Base-by-base conservation (phyloP, 1,139 yeast genomes). In the Scheffersomyces illinoinensis region DNA sequence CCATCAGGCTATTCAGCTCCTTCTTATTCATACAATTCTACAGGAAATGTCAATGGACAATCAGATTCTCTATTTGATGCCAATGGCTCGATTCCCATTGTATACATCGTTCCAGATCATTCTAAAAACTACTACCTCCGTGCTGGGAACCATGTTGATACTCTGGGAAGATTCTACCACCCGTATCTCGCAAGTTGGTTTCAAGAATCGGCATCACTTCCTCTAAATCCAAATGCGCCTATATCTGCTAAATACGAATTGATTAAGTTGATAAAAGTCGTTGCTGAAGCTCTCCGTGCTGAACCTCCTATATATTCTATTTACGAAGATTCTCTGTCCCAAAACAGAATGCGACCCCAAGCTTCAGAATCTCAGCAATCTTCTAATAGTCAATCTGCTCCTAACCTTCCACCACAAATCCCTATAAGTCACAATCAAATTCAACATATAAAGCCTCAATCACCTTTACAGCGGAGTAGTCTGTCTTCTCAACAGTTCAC, bases 81-180 rank as follows among this genome's bases (percentile, higher is more conserved):
- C 43, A 33, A 33, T 33, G 43, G 43, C 17, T 33, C 43, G 10
- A 81, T 87, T 1, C 98, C 98, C 0, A 67, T 85, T 23, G 82
- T 85, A 0, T 89, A 79, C 68, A 84, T 92, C 7, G 77, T 81
- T 26, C 87, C 90, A 0, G 78, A 79, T 51, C 78, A 77, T 52
- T 57, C 68, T 23, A 62, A 78, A 74, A 83, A 74, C 71, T 57
- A 73, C 57, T 70, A 52, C 60, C 65, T 87, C 56, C 81, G 76
- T 53, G 90, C 93, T 0, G 89, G 90, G 24, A 89, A 87, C 64
- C 79, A 85, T 66, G 85, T 91, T 3, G 97, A 91, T 69, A 74
- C 85, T n/a, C 90, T 83, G 70, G 97, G 97, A 2, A 74, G 77
- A 54, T 82, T 92, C 59, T 90, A 88, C 69, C 89, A 90, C 65